These are phyloP conservation scores for Penicillium freii DNA, from an alignment of 2,329 filamentous ascomycete genomes.

Conservation along the genomic window DNA sequence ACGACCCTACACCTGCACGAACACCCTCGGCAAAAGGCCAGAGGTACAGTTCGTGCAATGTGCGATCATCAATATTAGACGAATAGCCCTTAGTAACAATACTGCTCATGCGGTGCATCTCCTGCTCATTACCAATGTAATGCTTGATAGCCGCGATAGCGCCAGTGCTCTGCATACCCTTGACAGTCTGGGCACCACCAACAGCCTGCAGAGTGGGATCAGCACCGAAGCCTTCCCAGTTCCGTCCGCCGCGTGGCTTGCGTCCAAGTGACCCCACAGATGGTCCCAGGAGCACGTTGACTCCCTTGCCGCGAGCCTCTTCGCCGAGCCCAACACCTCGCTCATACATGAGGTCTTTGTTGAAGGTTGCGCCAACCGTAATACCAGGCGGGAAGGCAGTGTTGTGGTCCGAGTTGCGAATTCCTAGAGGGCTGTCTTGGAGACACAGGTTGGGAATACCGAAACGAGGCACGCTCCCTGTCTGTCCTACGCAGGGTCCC, in stretches of 20 bases:
- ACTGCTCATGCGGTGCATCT: conserved; percentile 51
- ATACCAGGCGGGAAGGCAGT: conserved; percentile 80
- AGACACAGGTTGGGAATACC: conserved; percentile 71
- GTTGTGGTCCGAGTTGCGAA: conserved; percentile 70
- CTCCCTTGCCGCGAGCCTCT: conserved; percentile 71
- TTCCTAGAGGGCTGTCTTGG: conserved; percentile 68
- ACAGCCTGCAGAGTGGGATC: conserved; percentile 65
- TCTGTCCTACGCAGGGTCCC: conserved; percentile 74
- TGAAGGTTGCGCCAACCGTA: conserved; percentile 70
- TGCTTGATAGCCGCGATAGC: conserved; percentile 60
- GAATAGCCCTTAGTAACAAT: conserved; percentile 41
- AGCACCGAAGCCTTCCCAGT: conserved; percentile 71
- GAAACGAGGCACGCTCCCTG: conserved; percentile 66
- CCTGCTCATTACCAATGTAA: conserved; percentile 52
- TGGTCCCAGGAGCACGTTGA: conserved; percentile 69
- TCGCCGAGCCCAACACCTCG: conserved; percentile 67
- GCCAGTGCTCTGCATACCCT: conserved; percentile 56
- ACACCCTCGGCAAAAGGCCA: conserved; percentile 54
- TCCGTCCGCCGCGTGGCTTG: conserved; percentile 69
- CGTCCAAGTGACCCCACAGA: conserved; percentile 69
- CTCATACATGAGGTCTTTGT: conserved; percentile 68
- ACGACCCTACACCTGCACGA: conserved; percentile 47
- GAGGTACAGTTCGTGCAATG: conserved; percentile 46
- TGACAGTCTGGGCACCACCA: conserved; percentile 52
- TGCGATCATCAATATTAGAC: conserved; percentile 52